Percentiles rank a stretch among this genome's conserved stretches.
Conservation (phyloP, 2,329 filamentous ascomycete genomes). For the Epichloe aotearoae region DNA sequence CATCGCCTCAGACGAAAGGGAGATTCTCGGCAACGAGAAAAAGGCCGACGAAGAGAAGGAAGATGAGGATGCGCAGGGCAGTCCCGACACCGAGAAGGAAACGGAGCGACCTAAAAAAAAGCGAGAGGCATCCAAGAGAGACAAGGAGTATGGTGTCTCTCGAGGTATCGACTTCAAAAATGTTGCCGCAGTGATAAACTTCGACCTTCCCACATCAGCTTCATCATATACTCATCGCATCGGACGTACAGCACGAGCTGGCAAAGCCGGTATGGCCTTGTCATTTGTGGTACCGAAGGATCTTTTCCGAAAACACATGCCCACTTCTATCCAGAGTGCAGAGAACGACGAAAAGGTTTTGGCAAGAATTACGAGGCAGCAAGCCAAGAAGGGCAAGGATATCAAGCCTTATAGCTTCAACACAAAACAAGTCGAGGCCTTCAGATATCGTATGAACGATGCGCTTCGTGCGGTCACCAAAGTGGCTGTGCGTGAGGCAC, state of each 20-base stretch:
- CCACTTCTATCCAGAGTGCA: conserved; percentile 61
- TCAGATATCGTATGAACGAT: conserved; percentile 90
- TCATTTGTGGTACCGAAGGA: conserved; percentile 82
- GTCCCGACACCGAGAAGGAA: conserved; percentile 11
- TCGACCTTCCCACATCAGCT: conserved; percentile 77
- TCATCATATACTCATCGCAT: conserved; percentile 97
- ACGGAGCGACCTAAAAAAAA: conserved; percentile 18
- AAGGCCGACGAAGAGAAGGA: conserved; percentile 25
- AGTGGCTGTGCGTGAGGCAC: conserved; percentile 78
- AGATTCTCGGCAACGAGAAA: conserved; percentile 59
- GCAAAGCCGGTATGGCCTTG: conserved; percentile 86
- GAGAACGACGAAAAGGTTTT: conserved; percentile 79
- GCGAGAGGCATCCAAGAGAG: conserved; percentile 42
- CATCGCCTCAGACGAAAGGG: conserved; percentile 86
- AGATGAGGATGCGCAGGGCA: conserved; percentile 27
- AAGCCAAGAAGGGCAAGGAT: conserved; percentile 65
- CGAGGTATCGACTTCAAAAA: conserved; percentile 92
- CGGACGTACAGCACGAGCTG: conserved; percentile 81
- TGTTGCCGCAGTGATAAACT: conserved; percentile 89
- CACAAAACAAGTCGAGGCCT: conserved; percentile 85
- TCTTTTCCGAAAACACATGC: conserved; percentile 76
- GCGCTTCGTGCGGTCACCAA: conserved; percentile 81
- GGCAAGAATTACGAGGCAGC: conserved; percentile 64
- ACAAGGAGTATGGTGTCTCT: conserved; percentile 90
- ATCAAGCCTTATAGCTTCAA: conserved; percentile 89